A percentile compares a stretch with the other conserved stretches of the same genome.
Evolutionary conservation across 768 basidiomycete genomes (phyloP).

Genomic region (Lyophyllum shimeji): DNA sequence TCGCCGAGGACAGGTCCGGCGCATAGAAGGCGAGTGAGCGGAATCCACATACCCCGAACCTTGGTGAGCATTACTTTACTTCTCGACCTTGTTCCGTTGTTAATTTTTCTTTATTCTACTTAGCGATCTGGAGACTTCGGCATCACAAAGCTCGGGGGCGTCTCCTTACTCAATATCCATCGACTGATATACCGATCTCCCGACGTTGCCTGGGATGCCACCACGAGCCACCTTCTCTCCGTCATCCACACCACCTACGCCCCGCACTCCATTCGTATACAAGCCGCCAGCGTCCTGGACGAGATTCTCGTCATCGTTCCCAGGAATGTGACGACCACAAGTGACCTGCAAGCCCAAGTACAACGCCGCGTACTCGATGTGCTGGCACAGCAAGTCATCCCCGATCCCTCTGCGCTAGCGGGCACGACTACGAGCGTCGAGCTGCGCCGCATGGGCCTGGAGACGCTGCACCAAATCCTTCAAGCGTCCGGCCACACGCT

Average conservation of each 20-base stretch:
- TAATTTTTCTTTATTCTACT: not conserved
- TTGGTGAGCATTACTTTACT: conserved; percentile 46
- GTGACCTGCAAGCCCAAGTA: conserved; percentile 64
- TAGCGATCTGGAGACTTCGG: conserved; percentile 93
- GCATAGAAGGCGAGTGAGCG: conserved; percentile 77
- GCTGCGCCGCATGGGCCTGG: conserved; percentile 83
- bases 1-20: conserved; percentile 41
- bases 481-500: conserved; percentile 91
- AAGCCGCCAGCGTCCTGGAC: conserved; percentile 86
- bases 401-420: conserved; percentile 33
- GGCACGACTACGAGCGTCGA: conserved; percentile 60
- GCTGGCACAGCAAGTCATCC: conserved; percentile 76
- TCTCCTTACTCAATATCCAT: conserved; percentile 81
- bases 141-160: conserved; percentile 80
- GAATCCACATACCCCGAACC: conserved; percentile 80
- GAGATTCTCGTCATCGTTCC: conserved; percentile 81
- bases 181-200: conserved; percentile 84
- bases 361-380: conserved; percentile 87
- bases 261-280: conserved; percentile 78
- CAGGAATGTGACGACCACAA: conserved; percentile 59
- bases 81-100: not conserved
- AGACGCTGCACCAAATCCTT: conserved; percentile 86
- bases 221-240: conserved; percentile 77
- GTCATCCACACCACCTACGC: conserved; percentile 70
- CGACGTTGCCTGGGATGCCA: conserved; percentile 81